Percentiles rank a stretch among this genome's conserved stretches.
Evolutionary conservation across 164 flowering plant species (phyloP).

Genomic region (Chimonanthus salicifolius): DNA sequence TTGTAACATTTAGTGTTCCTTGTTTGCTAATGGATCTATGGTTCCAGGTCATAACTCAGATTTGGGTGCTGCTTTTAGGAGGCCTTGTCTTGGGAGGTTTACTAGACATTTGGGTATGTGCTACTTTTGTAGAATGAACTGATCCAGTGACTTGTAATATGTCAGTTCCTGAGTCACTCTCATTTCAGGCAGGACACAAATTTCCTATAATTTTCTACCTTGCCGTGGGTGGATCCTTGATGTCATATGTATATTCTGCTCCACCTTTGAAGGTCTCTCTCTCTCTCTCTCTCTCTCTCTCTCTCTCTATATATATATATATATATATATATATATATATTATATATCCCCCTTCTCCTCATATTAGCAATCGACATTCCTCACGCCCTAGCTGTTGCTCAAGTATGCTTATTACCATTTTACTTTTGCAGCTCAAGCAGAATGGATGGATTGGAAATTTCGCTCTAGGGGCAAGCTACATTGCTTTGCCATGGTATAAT

Average conservation of each 20-base stretch:
- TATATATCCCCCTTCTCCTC: neutral
- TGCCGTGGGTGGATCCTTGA: conserved; percentile 86
- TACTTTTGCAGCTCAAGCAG: conserved; percentile 71
- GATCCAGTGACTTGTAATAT: neutral
- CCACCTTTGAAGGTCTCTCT: conserved; percentile 79
- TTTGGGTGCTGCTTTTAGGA: conserved; percentile 82
- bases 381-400: neutral
- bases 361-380: conserved; percentile 1
- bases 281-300: conserved; percentile 5
- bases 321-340: neutral
- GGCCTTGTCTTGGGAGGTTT: conserved; percentile 78
- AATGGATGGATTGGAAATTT: conserved; percentile 98
- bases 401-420: neutral
- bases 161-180: conserved; percentile 3
- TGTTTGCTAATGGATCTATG: neutral
- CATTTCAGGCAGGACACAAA: conserved; percentile 77
- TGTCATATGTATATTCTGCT: conserved; percentile 90
- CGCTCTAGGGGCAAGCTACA: conserved; percentile 93
- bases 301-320: no score
- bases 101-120: conserved; percentile 83
- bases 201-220: conserved; percentile 74
- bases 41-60: conserved; percentile 74
- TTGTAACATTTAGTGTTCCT: neutral
- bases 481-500: conserved; percentile 84
- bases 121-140: neutral